Evolutionary conservation across 495 filamentous ascomycete species (phyloP), one percentile per base, ranked within the genome.

Genomic region (Penicillium canescens): DNA sequence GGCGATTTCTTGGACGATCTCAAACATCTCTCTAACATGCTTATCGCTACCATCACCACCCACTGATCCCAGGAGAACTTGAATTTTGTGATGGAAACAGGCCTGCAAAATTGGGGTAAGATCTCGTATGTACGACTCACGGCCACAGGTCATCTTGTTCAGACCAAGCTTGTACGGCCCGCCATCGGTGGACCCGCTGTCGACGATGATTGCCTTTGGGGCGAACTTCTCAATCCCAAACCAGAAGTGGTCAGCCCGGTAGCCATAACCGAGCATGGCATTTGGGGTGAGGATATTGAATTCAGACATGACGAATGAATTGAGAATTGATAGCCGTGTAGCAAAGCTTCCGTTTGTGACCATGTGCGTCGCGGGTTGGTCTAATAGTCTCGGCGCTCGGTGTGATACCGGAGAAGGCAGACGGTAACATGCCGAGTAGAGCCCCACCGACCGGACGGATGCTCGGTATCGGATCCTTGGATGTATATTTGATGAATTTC

Each of bases 201-300:
- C 78, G 8, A 78, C 52, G 14, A 82, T 78, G 34, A 82, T 68
- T 12, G 77, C 78, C 3, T 65, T 69, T 1, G 71, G 69, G 3
- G 56, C 54, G n/a, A 59, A 67, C 14, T 60, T 54, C 18, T 70
- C 53, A n/a, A 72, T 52, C 14, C 61, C 59, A 9, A 59, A 63
- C 41, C 65, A 65, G 24, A 59, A 56, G 38, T 71, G 66, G n/a
- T 63, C 55, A 7, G 13, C 24, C 28, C 31, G 39, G 41, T 73
- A 73, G 4, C 77, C 74, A 59, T 81, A 79, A 13, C 77, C 77
- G 20, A 81, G 65, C 72, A 76, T 78, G 20, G 70, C 76, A 50
- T 75, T 67, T 0, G 77, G 76, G 3, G 78, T 81, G 5, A 78
- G 42, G 43, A 81, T 78, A 34, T 67, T 61, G 28, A 65, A 52